These are phyloP conservation scores for Leptographium radiaticola DNA, from an alignment of 2,329 filamentous ascomycete genomes.

Conservation along the genomic window DNA sequence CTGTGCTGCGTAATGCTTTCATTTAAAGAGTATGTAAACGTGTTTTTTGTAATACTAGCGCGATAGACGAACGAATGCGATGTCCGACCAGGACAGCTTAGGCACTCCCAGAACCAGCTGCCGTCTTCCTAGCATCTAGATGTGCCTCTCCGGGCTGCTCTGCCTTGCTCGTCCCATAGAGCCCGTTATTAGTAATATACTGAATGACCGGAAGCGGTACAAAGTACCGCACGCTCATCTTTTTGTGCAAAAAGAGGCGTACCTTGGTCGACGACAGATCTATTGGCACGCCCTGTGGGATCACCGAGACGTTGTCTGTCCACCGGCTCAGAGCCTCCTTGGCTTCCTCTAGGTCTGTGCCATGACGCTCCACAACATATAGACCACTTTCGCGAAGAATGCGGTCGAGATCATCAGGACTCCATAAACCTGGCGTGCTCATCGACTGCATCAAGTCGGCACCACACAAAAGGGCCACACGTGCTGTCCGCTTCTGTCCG, in stretches of 20 bases:
- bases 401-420: conserved; percentile 69
- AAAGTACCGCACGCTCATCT: conserved; percentile 70
- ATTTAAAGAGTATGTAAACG: neutral
- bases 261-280: conserved; percentile 73
- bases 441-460: conserved; percentile 68
- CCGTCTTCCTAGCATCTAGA: neutral
- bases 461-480: conserved; percentile 68
- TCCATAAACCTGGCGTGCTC: conserved; percentile 67
- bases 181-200: conserved; percentile 8
- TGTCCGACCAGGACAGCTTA: neutral
- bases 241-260: conserved; percentile 61
- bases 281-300: conserved; percentile 78
- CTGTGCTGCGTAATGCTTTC: no score
- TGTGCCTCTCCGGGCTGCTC: neutral
- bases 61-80: neutral
- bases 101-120: neutral
- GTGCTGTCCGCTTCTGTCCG: conserved; percentile 40
- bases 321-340: conserved; percentile 69
- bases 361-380: conserved; percentile 77
- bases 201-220: conserved; percentile 12
- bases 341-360: conserved; percentile 74
- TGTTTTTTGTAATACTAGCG: neutral
- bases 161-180: conserved; percentile 8
- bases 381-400: conserved; percentile 75
- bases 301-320: conserved; percentile 77